These are phyloP conservation scores for Stachybotrys chartarum DNA, from an alignment of 2,329 filamentous ascomycete genomes.

Conservation along the genomic window DNA sequence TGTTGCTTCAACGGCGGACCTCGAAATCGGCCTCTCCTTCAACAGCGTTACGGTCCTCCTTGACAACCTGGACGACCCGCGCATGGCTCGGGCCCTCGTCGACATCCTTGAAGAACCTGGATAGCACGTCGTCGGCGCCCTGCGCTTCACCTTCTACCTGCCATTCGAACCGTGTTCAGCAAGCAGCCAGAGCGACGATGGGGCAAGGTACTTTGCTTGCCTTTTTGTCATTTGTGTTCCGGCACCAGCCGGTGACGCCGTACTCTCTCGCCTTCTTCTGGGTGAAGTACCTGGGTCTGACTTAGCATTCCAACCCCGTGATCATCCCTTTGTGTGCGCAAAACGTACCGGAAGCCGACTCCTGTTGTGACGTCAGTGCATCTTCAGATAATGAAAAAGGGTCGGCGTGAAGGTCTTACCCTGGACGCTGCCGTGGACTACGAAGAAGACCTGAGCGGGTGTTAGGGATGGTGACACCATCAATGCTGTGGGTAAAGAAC, in stretches of 20 bases:
- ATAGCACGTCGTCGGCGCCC: slow-evolving; percentile 57
- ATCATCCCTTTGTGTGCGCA: not conserved
- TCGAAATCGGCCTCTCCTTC: slow-evolving; percentile 63
- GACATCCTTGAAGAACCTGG: slow-evolving; percentile 67
- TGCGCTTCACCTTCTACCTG: slow-evolving; percentile 90
- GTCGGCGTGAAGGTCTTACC: slow-evolving; percentile 34
- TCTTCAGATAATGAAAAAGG: not conserved
- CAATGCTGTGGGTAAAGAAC: not conserved
- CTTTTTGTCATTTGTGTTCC: slow-evolving; percentile 50
- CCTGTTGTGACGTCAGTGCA: slow-evolving; percentile 31
- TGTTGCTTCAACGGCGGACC: slow-evolving; percentile 32
- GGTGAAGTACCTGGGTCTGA: slow-evolving; percentile 41
- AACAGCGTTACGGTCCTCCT: slow-evolving; percentile 56
- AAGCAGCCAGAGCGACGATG: not conserved
- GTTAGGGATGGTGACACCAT: too few species aligned
- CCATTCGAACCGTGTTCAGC: not conserved
- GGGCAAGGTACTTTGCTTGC: slow-evolving; percentile 19
- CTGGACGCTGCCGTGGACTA: slow-evolving; percentile 60
- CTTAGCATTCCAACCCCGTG: too few species aligned
- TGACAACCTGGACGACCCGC: slow-evolving; percentile 67
- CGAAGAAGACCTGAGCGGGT: slow-evolving; percentile 46
- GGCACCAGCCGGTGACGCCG: slow-evolving; percentile 53
- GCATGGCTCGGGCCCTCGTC: slow-evolving; percentile 67
- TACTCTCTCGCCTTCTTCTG: slow-evolving; percentile 42
- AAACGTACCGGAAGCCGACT: slow-evolving; percentile 45